A percentile compares a stretch with the other conserved stretches of the same genome.
These are phyloP conservation scores for Phytophthora cactorum DNA, from an alignment of 352 stramenopile genomes.

Conservation along the genomic window DNA sequence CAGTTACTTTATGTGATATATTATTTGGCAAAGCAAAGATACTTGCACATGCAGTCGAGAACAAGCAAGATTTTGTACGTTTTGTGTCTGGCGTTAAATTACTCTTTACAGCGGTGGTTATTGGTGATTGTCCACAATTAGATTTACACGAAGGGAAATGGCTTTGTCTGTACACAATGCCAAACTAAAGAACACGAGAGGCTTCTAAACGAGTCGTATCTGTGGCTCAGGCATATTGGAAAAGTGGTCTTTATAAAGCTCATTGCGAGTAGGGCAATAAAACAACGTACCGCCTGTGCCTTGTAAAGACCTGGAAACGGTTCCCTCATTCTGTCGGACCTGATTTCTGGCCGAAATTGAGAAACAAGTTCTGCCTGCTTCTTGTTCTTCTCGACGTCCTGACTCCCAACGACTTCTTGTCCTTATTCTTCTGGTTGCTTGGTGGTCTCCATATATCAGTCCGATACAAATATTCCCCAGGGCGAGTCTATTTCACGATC, in stretches of 20 bases:
- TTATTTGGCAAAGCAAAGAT: constrained; percentile 2
- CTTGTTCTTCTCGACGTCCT: background rate
- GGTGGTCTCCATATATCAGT: no score
- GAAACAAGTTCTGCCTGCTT: background rate
- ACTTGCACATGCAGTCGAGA: background rate
- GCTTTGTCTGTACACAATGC: background rate
- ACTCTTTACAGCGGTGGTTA: constrained; percentile 4
- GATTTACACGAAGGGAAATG: background rate
- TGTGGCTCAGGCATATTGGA: constrained; percentile 9
- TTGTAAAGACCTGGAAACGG: constrained; percentile 1
- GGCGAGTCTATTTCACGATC: no score
- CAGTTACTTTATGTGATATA: background rate
- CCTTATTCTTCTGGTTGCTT: no score
- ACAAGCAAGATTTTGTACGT: background rate
- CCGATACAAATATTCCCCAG: no score
- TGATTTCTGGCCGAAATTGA: background rate
- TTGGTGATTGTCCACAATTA: background rate
- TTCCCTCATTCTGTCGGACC: constrained; percentile 4
- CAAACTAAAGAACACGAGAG: background rate
- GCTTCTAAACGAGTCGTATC: constrained; percentile 8
- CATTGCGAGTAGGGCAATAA: background rate
- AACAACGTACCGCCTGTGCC: background rate
- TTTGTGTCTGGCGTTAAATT: background rate
- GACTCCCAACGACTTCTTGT: no score
- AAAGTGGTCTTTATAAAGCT: background rate